Base-by-base conservation (phyloP, 768 basidiomycete genomes). In the Termitomyces sp. region DNA sequence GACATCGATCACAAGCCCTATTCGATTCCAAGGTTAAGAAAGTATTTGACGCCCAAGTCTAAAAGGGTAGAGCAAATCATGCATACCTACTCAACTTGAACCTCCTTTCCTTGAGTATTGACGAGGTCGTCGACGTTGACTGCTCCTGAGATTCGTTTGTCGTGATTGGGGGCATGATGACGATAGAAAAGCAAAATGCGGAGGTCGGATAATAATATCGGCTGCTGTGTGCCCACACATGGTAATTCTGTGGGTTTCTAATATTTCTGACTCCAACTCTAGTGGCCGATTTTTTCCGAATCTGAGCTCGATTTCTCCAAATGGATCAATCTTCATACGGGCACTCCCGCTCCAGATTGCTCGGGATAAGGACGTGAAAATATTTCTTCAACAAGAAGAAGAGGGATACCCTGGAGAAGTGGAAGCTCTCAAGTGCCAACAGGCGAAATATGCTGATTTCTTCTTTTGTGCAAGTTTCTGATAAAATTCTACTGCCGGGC, bases 1-100 rank as follows among this genome's bases (percentile, higher is more conserved):
- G 86, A 79, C 92, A 94, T 62, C 92, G 89, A 82, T 94, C 92
- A 79, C 92, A 94, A 61, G 92, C 91, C 72, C 92, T 93, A 65
- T 38, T 60, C n/a, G 42, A 63, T 50, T 66, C 65, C 63, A 53
- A 48, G 50, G 38, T 56, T 11, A 62, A 47, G 46, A 48, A 36
- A 37, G 56, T 38, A 36, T 20, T 45, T 17, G 56, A 53, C 42
- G 48, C 40, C 31, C 45, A 37, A 48, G 14, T 51, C 46, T 15
- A 20, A 34, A 50, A 25, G 56, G 42, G n/a, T 32, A 12, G 43
- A 48, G 42, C 46, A 36, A 65, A 52, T 59, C 56, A 5, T 60
- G 71, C 83, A 43, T 62, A 90, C 92, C 91, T 88, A 84, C 88
- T 92, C 60, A 94, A 76, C 78, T 94, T 94, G 79, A 94, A 93